These are phyloP conservation scores for Chrysoporthe austroafricana DNA, from an alignment of 2,329 filamentous ascomycete species.

Conservation along the genomic window DNA sequence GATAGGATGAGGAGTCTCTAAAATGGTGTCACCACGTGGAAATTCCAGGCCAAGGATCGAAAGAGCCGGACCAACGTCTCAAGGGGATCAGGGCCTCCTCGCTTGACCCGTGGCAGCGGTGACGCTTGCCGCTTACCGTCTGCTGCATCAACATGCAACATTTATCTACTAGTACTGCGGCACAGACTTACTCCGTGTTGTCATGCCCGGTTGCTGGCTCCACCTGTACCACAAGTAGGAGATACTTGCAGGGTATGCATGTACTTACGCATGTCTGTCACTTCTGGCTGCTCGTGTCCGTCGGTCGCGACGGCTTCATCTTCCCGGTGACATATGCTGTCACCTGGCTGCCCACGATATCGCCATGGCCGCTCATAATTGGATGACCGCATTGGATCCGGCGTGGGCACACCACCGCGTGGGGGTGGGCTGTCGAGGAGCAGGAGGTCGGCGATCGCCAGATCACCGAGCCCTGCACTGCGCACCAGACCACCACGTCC, in stretches of 20 bases:
- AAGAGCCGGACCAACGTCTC: not conserved
- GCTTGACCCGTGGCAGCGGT: conserved; percentile 1
- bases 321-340: not conserved
- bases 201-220: not conserved
- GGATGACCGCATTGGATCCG: not conserved
- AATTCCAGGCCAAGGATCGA: conserved; percentile 4
- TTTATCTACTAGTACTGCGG: not conserved
- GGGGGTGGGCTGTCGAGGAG: conserved; percentile 1
- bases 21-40: conserved; percentile 24
- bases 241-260: not conserved
- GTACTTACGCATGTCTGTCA: not conserved
- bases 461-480: conserved; percentile 6
- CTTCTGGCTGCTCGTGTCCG: not conserved
- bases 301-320: not conserved
- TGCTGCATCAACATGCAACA: not conserved
- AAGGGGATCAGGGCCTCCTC: not conserved
- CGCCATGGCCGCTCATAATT: not conserved
- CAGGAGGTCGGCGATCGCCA: conserved; percentile 13
- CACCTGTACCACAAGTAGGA: not conserved
- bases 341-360: conserved; percentile 4
- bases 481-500: not conserved
- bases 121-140: not conserved
- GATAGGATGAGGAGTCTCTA: conserved; percentile 12
- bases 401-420: not conserved
- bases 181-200: conserved; percentile 2